Base-by-base conservation (phyloP, 2,329 filamentous ascomycete genomes). In the Stemphylium vesicarium region DNA sequence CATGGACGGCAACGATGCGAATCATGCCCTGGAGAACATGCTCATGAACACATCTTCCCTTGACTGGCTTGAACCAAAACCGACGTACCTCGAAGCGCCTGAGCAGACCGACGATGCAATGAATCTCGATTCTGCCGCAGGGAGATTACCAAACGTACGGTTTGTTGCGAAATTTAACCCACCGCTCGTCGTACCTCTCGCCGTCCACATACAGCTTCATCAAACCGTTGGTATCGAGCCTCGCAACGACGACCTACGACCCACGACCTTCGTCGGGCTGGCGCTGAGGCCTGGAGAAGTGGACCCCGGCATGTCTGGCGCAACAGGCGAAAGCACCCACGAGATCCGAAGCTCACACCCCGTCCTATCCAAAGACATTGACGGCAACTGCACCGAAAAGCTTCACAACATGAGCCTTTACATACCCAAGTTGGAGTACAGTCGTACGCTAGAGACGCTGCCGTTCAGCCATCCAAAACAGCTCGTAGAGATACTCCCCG, bases 381-480 rank as follows among this genome's bases (percentile, higher is more conserved):
- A 66, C 0, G 70, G 67, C 7, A 56, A 62, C 16, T 66, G 63
- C 11, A 64, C 68, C 32, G 63, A 63, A 10, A 60, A 72, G 6
- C 53, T 53, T 1, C 82, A 84, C 62, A 72, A 75, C 11, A 90
- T 88, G 67, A 85, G 82, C 0, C 79, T 95, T 1, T 86, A 85
- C 59, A 84, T 92, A 15, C 85, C 89, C 50, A 91, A 91, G 72
- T 84, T 86, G 2, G 89, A 92, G 8, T 91, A 88, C 62, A 88
- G 87, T 0, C 84, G 87, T 51, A 80, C 81, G 3, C 73, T 96
- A 8, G 84, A 83, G 1, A 85, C 88, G 50, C 79, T 95, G 29
- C 86, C 90, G 0, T 94, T 96, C 68, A 85, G 86, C 2, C 91
- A 96, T 66, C 91, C 91, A 0, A 84, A 86, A 44, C 90, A 96